phyloP scores from a whole-genome alignment of 2,329 filamentous ascomycete genomes.

The Aspergillus costaricaensis region DNA sequence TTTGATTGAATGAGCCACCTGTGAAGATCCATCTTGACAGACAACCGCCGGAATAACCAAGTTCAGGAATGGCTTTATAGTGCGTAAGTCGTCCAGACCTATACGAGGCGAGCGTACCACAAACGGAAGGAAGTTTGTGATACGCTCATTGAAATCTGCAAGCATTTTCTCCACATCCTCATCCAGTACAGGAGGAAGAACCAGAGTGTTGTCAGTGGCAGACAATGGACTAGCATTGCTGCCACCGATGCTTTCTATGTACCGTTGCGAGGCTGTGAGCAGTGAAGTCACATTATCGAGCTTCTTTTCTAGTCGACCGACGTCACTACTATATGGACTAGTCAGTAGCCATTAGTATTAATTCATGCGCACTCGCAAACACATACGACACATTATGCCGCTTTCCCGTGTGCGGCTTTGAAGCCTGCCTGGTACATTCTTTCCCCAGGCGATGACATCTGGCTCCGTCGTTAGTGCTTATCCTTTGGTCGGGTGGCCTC shows the following conservation, averaged over 20 bases:
- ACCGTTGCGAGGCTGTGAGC: slow-evolving; percentile 22
- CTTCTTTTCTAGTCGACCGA: slow-evolving; percentile 29
- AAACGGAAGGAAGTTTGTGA: slow-evolving; percentile 31
- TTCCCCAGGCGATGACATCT: slow-evolving; percentile 33
- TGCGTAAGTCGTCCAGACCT: slow-evolving; percentile 21
- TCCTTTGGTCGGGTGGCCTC: neutral
- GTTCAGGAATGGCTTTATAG: slow-evolving; percentile 27
- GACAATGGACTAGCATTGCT: neutral
- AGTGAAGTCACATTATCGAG: slow-evolving; percentile 30
- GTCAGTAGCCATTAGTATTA: neutral
- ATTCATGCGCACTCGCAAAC: neutral
- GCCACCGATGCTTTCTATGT: neutral
- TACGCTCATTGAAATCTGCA: slow-evolving; percentile 9
- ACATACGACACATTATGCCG: neutral
- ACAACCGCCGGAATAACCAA: slow-evolving; percentile 24
- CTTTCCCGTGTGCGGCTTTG: slow-evolving; percentile 28
- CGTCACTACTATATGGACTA: slow-evolving; percentile 19
- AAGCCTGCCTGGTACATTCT: slow-evolving; percentile 27
- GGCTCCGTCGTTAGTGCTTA: neutral
- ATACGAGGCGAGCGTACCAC: slow-evolving; percentile 21
- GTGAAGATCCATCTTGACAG: slow-evolving; percentile 16
- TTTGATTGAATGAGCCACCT: slow-evolving; percentile 16
- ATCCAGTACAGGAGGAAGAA: slow-evolving; percentile 2
- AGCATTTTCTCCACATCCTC: slow-evolving; percentile 20
- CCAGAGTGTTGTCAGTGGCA: neutral